Evolutionary conservation across 2,329 filamentous ascomycete species (phyloP), one percentile per base, ranked within the genome.

Genomic region (Cladophialophora chaetospira): DNA sequence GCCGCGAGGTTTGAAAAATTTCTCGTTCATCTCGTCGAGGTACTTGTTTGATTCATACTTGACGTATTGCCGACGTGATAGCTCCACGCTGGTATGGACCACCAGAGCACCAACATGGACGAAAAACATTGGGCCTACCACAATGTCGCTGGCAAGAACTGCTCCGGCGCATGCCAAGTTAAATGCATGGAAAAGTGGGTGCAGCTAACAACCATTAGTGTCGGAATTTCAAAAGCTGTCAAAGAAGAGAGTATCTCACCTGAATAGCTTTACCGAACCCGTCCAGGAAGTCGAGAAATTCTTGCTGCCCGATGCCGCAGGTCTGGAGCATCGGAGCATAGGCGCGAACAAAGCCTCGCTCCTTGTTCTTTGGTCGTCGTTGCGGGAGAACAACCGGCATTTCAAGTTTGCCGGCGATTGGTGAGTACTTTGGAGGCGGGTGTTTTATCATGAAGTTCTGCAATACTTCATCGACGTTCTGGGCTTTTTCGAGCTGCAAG

Each of bases 1-100:
- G 0, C 82, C 82, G 1, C 74, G 75, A 0, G 83, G 82, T 42
- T 73, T 75, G 67, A 86, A 86, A 57, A 83, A 77, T 4, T 79
- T 72, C 6, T 76, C 72, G 63, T 86, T 86, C 62, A 83, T 74
- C 26, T 72, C 69, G 61, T 83, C 76, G 8, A 86, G 73, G 64
- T 82, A 85, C 0, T 66, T 70, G 62, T 83, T 85, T 0, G 78
- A 75, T 42, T 74, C 69, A 23, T 57, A 54, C 28, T 60, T 71
- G 42, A 46, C 42, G 23, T 50, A 55, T 40, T 29, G 35, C 17
- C 35, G 26, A 17, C 53, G 28, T 4, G 33, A 26, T 5, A 43
- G 23, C 36, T 55, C 53, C 1, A 49, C 44, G 25, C 42, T 40
- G 1, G 44, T 40, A 15, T 35, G 35, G 28, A 49, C 35, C 3